Percentiles rank a stretch among this genome's conserved stretches.
phyloP scores from a whole-genome alignment of 2,329 filamentous ascomycete genomes.

The Ceratocystis cubensis region DNA sequence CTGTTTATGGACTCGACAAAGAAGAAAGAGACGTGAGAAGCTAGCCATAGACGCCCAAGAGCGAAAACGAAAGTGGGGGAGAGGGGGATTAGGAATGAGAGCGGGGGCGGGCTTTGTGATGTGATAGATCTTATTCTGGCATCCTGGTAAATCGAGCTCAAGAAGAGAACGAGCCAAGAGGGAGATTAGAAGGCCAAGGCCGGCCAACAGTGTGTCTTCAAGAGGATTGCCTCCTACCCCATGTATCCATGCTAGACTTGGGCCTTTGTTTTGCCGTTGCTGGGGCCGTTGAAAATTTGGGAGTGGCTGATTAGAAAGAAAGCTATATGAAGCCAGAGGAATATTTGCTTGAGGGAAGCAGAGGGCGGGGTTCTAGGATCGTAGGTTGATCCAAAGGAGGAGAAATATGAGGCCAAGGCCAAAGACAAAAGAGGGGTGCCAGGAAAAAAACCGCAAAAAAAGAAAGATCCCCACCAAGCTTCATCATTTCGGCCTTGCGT shows the following conservation, averaged over 20 bases:
- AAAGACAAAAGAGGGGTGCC: constrained; percentile 1
- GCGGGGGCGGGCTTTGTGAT: background rate
- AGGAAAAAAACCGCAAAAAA: background rate
- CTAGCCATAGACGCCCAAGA: background rate
- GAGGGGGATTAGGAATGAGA: background rate
- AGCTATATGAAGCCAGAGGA: background rate
- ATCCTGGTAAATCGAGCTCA: constrained; percentile 1
- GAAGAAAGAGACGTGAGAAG: background rate
- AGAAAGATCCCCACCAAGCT: background rate
- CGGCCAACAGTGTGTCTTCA: background rate
- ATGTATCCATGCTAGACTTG: background rate
- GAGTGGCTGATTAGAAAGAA: background rate
- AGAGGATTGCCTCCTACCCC: background rate
- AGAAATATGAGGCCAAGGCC: background rate
- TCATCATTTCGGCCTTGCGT: background rate
- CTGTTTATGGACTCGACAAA: background rate
- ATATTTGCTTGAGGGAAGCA: background rate
- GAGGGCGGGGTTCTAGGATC: constrained; percentile 2
- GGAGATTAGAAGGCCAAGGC: constrained; percentile 1
- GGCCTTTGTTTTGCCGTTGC: background rate
- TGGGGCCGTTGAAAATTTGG: background rate
- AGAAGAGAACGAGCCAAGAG: constrained; percentile 7
- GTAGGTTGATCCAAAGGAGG: constrained; percentile 3
- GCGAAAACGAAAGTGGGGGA: background rate
- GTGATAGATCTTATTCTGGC: background rate